phyloP scores from a whole-genome alignment of 2,329 filamentous ascomycete species.

The Nemania sp. region DNA sequence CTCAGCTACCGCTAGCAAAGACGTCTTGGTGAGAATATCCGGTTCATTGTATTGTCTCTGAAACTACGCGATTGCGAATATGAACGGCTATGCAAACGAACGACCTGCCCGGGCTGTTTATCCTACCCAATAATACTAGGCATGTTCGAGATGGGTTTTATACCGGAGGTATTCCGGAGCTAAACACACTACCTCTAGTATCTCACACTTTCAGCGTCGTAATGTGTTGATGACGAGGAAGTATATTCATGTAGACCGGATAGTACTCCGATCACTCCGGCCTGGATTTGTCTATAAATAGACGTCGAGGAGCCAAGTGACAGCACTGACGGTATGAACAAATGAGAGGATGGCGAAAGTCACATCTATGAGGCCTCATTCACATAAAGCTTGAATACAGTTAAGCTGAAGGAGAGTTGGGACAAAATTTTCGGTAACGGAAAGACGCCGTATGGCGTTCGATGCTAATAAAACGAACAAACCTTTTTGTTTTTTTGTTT shows the following conservation, averaged over 20 bases:
- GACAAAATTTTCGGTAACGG: neutral
- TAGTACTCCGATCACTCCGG: neutral
- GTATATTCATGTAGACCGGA: neutral
- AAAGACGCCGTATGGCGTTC: neutral
- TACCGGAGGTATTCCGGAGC: neutral
- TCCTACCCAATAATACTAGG: neutral
- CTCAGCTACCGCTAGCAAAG: conserved; percentile 26
- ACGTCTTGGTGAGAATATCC: conserved; percentile 24
- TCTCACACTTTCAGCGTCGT: neutral
- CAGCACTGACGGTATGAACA: neutral
- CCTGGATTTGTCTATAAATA: neutral
- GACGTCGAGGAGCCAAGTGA: neutral
- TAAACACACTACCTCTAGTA: neutral
- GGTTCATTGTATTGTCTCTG: neutral
- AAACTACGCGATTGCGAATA: neutral
- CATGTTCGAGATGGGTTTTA: neutral
- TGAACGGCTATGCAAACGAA: conserved; percentile 25
- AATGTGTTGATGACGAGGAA: neutral
- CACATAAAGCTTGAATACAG: too few species aligned
- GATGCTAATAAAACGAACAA: too few species aligned
- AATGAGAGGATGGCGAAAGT: neutral
- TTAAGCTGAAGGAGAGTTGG: neutral
- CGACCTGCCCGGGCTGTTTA: neutral
- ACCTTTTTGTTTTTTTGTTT: too few species aligned
- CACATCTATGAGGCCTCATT: neutral